Percentiles rank a stretch among this genome's conserved stretches.
Evolutionary conservation across 345 rosid genomes (phyloP).

Genomic region (Fremontodendron californicum): DNA sequence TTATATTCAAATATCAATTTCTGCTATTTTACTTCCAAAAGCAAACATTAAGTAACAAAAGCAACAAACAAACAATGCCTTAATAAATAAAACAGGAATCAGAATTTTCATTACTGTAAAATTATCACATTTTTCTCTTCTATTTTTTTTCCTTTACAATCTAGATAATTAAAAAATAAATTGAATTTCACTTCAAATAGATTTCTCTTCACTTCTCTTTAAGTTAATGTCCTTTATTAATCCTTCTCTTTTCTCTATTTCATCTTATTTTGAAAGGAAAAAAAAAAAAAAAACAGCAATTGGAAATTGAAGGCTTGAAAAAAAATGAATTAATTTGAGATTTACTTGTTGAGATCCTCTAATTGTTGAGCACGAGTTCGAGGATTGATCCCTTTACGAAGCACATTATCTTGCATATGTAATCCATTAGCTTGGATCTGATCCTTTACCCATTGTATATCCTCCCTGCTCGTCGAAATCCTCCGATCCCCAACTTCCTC

Average conservation of each 20-base stretch:
- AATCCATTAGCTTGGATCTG: conserved; percentile 79
- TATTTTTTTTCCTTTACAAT: too few species aligned
- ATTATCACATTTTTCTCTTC: too few species aligned
- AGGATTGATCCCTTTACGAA: conserved; percentile 90
- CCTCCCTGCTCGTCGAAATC: conserved; percentile 50
- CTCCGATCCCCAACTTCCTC: conserved; percentile 24
- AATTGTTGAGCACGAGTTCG: conserved; percentile 90
- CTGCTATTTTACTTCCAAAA: too few species aligned
- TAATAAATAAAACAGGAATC: too few species aligned
- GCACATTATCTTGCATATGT: conserved; percentile 85
- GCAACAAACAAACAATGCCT: too few species aligned
- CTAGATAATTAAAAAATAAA: too few species aligned
- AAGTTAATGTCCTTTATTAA: not conserved
- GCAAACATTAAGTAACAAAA: too few species aligned
- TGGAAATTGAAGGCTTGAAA: not conserved
- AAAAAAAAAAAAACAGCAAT: not conserved
- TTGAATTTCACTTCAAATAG: too few species aligned
- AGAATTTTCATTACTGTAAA: too few species aligned
- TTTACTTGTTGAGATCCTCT: conserved; percentile 69
- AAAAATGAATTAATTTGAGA: not conserved
- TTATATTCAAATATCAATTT: too few species aligned
- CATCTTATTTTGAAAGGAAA: not conserved
- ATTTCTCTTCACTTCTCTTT: not conserved
- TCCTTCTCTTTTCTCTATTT: not conserved
- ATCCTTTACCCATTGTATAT: conserved; percentile 72